Percentiles rank a stretch among this genome's conserved stretches.
phyloP scores from a whole-genome alignment of 2,329 filamentous ascomycete species.

The Fusarium pseudoanthophilum region DNA sequence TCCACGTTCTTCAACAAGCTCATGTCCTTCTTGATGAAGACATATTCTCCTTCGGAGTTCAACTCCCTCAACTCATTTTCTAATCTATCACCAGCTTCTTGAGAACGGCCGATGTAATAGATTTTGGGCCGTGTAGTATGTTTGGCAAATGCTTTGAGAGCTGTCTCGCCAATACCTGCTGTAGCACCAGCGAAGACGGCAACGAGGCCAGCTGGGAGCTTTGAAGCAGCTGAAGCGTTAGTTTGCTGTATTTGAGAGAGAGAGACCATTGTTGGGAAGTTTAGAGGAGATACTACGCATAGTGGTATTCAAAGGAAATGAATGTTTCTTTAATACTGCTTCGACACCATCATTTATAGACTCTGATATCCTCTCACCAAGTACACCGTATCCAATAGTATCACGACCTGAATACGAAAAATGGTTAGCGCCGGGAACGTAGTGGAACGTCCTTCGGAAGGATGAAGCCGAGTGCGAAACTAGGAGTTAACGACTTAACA shows the following conservation, averaged over 20 bases:
- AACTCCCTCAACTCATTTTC: constrained; percentile 53
- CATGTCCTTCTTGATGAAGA: constrained; percentile 62
- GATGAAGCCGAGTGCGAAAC: constrained; percentile 28
- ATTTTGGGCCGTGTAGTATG: constrained; percentile 55
- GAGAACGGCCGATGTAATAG: constrained; percentile 63
- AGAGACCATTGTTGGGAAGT: constrained; percentile 16
- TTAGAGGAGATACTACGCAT: not conserved
- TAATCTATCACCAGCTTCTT: constrained; percentile 51
- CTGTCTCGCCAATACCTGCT: constrained; percentile 63
- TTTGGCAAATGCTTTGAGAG: constrained; percentile 58
- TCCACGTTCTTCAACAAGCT: constrained; percentile 63
- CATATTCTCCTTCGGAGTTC: constrained; percentile 56
- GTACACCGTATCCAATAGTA: not conserved
- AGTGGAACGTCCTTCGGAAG: not conserved
- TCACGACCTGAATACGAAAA: constrained; percentile 31
- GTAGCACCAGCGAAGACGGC: constrained; percentile 66
- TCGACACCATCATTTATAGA: not conserved
- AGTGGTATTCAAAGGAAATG: not conserved
- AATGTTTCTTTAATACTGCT: not conserved
- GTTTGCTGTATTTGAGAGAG: constrained; percentile 22
- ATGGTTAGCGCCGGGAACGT: constrained; percentile 26
- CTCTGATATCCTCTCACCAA: not conserved
- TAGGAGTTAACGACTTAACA: not conserved
- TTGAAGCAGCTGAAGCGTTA: constrained; percentile 19
- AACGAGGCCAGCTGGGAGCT: constrained; percentile 45